phyloP scores from a whole-genome alignment of 2,329 filamentous ascomycete genomes.

The Sclerotinia sclerotiorum region DNA sequence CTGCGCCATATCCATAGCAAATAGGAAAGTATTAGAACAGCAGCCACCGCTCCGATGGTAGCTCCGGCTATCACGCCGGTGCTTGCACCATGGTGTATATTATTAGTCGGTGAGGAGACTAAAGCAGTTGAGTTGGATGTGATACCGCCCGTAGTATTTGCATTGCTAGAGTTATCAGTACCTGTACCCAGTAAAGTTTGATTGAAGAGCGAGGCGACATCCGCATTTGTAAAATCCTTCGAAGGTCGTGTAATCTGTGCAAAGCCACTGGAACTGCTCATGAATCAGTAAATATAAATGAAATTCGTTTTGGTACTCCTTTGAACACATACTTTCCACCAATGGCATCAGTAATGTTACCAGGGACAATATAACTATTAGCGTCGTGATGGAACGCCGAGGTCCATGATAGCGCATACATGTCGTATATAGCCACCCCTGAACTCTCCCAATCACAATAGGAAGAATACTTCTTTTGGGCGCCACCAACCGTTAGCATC shows the following conservation, averaged over 20 bases:
- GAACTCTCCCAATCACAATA: slow-evolving; percentile 41
- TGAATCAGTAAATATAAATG: background rate
- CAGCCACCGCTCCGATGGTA: slow-evolving; percentile 9
- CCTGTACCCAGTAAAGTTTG: background rate
- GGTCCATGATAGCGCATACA: slow-evolving; percentile 39
- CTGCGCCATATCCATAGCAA: slow-evolving; percentile 15
- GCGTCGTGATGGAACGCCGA: slow-evolving; percentile 37
- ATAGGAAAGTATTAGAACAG: slow-evolving; percentile 10
- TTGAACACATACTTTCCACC: slow-evolving; percentile 36
- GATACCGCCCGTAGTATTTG: background rate
- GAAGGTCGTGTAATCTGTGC: slow-evolving; percentile 4
- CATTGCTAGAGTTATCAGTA: background rate
- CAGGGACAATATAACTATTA: slow-evolving; percentile 37
- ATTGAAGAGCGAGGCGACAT: slow-evolving; percentile 16
- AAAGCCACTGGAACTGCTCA: slow-evolving; percentile 16
- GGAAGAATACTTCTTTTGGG: slow-evolving; percentile 15
- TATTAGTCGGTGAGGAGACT: background rate
- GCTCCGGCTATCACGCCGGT: slow-evolving; percentile 14
- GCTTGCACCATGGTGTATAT: background rate
- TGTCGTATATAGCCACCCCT: slow-evolving; percentile 40
- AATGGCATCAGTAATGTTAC: slow-evolving; percentile 33
- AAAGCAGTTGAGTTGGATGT: background rate
- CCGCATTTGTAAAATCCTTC: background rate
- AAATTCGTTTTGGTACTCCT: too few species aligned
- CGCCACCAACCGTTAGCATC: slow-evolving; percentile 46